These are phyloP conservation scores for Pichia sp. DNA, from an alignment of 1,139 yeast genomes.

Conservation along the genomic window DNA sequence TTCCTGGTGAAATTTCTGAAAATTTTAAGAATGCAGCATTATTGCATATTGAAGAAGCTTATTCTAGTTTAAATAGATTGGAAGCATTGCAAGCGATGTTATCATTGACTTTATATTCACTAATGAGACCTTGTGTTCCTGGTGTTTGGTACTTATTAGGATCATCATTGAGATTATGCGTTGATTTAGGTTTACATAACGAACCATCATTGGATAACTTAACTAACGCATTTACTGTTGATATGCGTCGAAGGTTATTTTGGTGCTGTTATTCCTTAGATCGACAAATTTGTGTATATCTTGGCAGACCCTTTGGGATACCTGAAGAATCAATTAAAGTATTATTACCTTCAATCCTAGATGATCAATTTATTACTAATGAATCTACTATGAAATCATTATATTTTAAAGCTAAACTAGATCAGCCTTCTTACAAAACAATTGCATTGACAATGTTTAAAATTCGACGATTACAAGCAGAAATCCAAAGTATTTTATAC, in stretches of 20 bases:
- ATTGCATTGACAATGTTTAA: slow-evolving; percentile 61
- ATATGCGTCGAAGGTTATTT: slow-evolving; percentile 69
- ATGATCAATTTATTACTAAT: slow-evolving; percentile 53
- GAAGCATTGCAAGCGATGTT: slow-evolving; percentile 71
- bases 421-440: slow-evolving; percentile 54
- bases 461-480: slow-evolving; percentile 70
- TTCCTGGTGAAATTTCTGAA: slow-evolving; percentile 63
- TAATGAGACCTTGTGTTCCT: slow-evolving; percentile 72
- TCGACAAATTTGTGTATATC: slow-evolving; percentile 66
- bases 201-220: slow-evolving; percentile 34
- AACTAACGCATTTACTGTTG: slow-evolving; percentile 50
- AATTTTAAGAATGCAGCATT: slow-evolving; percentile 69
- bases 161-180: slow-evolving; percentile 69
- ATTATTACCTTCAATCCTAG: slow-evolving; percentile 65
- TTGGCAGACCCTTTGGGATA: slow-evolving; percentile 69
- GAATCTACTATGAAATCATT: slow-evolving; percentile 20
- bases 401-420: slow-evolving; percentile 29
- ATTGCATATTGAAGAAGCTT: slow-evolving; percentile 52
- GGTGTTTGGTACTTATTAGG: slow-evolving; percentile 94
- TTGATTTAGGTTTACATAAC: slow-evolving; percentile 77
- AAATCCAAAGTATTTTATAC: slow-evolving; percentile 64
- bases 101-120: slow-evolving; percentile 61
- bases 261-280: slow-evolving; percentile 90
- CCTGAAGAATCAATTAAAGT: slow-evolving; percentile 65
- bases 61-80: slow-evolving; percentile 52